Base-by-base conservation (phyloP, 257 asterid species). In the Gentiana straminea region DNA sequence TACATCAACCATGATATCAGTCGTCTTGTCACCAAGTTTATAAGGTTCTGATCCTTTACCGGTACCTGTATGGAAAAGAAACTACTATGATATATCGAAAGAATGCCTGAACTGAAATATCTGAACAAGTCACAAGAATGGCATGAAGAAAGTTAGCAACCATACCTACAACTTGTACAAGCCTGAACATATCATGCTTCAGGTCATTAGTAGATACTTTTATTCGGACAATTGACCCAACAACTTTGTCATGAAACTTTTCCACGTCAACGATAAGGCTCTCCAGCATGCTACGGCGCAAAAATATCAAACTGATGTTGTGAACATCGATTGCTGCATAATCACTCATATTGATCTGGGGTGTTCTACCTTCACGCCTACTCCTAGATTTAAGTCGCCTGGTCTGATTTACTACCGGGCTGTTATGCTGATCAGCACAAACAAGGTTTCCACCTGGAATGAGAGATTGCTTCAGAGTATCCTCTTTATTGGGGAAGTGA, bases 151-250 rank as follows among this genome's bases (percentile, higher is more conserved):
- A 49, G 58, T 61, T 46, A 63, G 65, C 64, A 60, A 44, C 15
- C 57, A 59, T 83, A 88, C 97, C 99, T 72, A 80, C 84, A 68
- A 92, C 97, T 80, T 83, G 91, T 62, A 88, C 99, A 64, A 92
- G 93, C 82, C 99, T 77, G 79, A 73, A 74, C 69, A 88, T 68
- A 57, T 92, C 91, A 64, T 78, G 86, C 76, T 79, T 80, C 79
- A 73, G 94, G 69, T 85, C 97, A 62, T 65, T 71, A 66, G 77
- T 68, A 51, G 94, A 70, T 73, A 88, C 71, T 70, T 73, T 78
- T 63, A 92, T 92, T 68, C 97, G 82, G 60, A 88, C 95, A 70
- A 88, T 67, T 33, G 94, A 79, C 41, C 95, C 95, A 63, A 77
- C 52, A 51, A 83, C 94, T 73, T 74, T 82, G 61, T 58, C 74